Percentiles rank a stretch among this genome's conserved stretches.
phyloP scores from a whole-genome alignment of 208 protist species.

The Endotrypanum monterogeii region DNA sequence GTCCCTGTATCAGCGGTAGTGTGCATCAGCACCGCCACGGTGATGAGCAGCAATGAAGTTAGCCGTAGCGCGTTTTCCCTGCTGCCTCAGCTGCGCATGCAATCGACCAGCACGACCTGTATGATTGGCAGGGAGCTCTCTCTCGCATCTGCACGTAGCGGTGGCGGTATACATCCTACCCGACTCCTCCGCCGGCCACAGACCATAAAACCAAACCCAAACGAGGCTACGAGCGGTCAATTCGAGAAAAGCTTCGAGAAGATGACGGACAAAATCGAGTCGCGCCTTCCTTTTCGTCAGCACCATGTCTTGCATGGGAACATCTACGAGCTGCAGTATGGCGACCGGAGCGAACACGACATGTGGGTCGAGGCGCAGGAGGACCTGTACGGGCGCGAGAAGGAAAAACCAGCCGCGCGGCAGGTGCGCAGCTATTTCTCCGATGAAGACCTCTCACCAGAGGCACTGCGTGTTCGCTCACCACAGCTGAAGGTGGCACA shows the following conservation, averaged over 20 bases:
- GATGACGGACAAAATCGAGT: conserved; percentile 64
- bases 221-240: conserved; percentile 59
- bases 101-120: background rate
- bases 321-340: conserved; percentile 70
- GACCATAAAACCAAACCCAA: conserved; percentile 81
- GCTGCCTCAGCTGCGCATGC: background rate
- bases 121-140: background rate
- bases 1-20: background rate
- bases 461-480: conserved; percentile 59
- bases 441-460: conserved; percentile 59
- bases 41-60: background rate
- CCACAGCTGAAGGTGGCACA: conserved; percentile 74
- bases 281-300: conserved; percentile 61
- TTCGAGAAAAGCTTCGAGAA: conserved; percentile 88
- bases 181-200: conserved; percentile 46
- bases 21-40: background rate
- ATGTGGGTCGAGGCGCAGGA: conserved; percentile 56
- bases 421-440: conserved; percentile 75
- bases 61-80: background rate
- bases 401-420: conserved; percentile 57
- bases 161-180: conserved; percentile 25
- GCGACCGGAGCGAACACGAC: conserved; percentile 57
- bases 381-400: conserved; percentile 61
- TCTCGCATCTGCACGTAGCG: background rate
- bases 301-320: conserved; percentile 50